Percentiles rank a stretch among this genome's conserved stretches.
Conservation (phyloP, 83 land plant genomes). For the Larix sibirica region DNA sequence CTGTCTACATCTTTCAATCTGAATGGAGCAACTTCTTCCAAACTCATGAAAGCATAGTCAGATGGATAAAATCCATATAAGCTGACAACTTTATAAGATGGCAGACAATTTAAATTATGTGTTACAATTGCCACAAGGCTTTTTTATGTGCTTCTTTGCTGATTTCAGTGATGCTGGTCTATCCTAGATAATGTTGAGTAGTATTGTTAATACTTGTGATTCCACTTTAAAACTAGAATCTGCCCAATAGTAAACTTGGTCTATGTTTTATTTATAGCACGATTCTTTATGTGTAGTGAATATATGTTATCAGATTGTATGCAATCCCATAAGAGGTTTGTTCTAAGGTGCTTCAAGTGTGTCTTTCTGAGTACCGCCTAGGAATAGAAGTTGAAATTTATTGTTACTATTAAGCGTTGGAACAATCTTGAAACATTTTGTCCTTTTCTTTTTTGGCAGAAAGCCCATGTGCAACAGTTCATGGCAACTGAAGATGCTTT, state of each 20-base stretch:
- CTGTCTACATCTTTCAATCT: no score
- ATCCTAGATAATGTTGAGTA: not conserved
- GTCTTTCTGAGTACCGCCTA: not conserved
- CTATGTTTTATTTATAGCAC: no score
- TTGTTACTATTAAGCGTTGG: no score
- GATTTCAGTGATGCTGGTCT: not conserved
- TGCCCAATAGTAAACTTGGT: not conserved
- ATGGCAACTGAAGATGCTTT: conserved; percentile 97
- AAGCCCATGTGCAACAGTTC: conserved; percentile 99
- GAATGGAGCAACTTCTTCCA: no score
- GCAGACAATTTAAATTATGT: no score
- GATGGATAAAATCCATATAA: no score
- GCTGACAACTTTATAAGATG: no score
- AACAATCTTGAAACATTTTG: not conserved
- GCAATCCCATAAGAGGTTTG: not conserved
- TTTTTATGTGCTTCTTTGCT: not conserved
- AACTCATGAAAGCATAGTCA: no score
- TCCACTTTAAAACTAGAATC: no score
- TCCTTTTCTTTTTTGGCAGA: conserved; percentile 49
- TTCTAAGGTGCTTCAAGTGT: not conserved
- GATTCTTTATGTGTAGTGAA: no score
- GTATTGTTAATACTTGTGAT: not conserved
- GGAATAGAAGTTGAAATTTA: not conserved
- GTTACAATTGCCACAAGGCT: not conserved
- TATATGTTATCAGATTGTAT: no score